Evolutionary conservation across 176 grass and related monocot species (phyloP).

Genomic region (Olyra latifolia): DNA sequence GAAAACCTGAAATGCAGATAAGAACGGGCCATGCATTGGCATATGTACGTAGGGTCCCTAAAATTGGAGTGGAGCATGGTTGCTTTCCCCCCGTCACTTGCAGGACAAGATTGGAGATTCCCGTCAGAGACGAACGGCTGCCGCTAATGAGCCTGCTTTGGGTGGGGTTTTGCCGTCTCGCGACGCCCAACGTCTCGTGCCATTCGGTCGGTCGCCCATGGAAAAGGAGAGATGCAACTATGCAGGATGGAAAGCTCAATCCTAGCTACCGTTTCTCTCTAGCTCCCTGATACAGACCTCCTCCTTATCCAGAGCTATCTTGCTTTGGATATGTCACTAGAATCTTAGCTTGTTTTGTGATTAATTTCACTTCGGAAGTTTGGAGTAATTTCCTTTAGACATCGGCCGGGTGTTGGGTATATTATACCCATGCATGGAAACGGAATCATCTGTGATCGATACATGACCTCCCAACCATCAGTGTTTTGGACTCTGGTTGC

Average conservation of each 20-base stretch:
- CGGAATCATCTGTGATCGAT: slow-evolving; percentile 9
- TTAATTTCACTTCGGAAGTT: not conserved
- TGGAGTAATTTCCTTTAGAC: not conserved
- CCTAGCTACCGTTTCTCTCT: not conserved
- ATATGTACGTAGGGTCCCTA: not conserved
- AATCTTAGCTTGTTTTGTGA: not conserved
- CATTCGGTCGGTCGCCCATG: slow-evolving; percentile 27
- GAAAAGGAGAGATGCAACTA: not conserved
- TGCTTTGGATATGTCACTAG: not conserved
- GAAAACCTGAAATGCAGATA: not conserved
- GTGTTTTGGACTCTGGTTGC: slow-evolving; percentile 10
- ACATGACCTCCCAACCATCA: not conserved
- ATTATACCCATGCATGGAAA: too few relatives aligned
- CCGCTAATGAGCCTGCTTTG: not conserved
- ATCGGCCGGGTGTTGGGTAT: not conserved
- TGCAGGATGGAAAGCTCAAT: too few relatives aligned
- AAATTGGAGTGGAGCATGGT: not conserved
- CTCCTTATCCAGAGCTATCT: slow-evolving; percentile 1
- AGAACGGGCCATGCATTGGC: not conserved
- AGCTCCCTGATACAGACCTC: not conserved
- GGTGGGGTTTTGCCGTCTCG: not conserved
- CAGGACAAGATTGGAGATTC: slow-evolving; percentile 23
- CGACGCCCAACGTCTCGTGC: not conserved
- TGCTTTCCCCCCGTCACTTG: not conserved
- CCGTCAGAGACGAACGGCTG: not conserved